Evolutionary conservation across 2,329 filamentous ascomycete genomes (phyloP).

Genomic region (Penicillium sp.): DNA sequence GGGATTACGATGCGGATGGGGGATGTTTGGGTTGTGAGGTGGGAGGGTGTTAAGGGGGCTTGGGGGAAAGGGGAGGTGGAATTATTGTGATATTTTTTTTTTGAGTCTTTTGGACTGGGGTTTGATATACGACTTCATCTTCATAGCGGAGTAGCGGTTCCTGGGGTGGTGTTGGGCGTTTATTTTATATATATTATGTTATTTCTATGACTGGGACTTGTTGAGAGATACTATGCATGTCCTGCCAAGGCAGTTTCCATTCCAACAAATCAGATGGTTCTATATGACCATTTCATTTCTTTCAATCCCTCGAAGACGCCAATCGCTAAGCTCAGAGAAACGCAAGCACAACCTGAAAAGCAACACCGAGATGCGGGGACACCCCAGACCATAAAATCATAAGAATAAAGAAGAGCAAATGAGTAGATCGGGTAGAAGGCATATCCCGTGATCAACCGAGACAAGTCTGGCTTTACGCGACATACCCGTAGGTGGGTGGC

Average conservation of each 20-base stretch:
- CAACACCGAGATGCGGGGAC: conserved; percentile 3
- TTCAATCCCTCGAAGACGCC: conserved; percentile 18
- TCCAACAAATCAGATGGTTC: not conserved
- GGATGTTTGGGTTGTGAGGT: conserved; percentile 67
- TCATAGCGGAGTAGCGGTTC: conserved; percentile 1
- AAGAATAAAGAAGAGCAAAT: not conserved
- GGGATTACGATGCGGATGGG: conserved; percentile 50
- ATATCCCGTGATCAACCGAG: not conserved
- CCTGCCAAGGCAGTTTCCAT: not conserved
- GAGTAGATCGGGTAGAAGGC: not conserved
- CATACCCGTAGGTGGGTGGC: conserved; percentile 46
- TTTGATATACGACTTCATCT: conserved; percentile 4
- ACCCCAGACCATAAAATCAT: conserved; percentile 1
- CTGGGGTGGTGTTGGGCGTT: not conserved
- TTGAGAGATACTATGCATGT: not conserved
- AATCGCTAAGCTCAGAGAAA: conserved; percentile 25
- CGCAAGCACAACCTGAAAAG: not conserved
- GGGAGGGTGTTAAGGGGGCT: conserved; percentile 67
- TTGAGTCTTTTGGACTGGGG: not conserved
- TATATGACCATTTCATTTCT: conserved; percentile 10
- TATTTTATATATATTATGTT: not conserved
- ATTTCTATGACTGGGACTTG: not conserved
- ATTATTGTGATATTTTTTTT: conserved; percentile 35
- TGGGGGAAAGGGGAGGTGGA: conserved; percentile 46
- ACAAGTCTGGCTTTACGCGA: conserved; percentile 34